A percentile compares a stretch with the other conserved stretches of the same genome.
phyloP scores from a whole-genome alignment of 306 rosid genomes.

The Myrica gale region DNA sequence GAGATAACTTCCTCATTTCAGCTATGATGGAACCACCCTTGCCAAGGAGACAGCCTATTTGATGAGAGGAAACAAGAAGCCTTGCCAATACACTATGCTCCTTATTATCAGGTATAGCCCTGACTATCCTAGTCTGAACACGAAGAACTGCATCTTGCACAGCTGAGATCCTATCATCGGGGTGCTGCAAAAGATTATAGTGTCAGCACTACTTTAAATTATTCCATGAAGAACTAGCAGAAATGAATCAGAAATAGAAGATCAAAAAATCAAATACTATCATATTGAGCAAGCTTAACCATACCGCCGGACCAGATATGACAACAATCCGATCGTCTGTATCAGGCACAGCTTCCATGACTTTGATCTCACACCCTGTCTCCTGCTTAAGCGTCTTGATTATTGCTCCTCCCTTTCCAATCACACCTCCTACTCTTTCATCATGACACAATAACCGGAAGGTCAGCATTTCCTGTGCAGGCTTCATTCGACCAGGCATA shows the following conservation, averaged over 20 bases:
- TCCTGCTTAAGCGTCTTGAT: constrained; percentile 70
- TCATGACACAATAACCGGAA: constrained; percentile 72
- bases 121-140: constrained; percentile 70
- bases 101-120: constrained; percentile 65
- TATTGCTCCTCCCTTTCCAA: constrained; percentile 87
- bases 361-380: constrained; percentile 82
- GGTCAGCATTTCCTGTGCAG: constrained; percentile 62
- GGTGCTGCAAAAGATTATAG: constrained; percentile 65
- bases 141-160: constrained; percentile 97
- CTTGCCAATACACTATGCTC: constrained; percentile 69
- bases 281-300: constrained; percentile 16
- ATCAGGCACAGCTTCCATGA: constrained; percentile 58
- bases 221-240: constrained; percentile 19
- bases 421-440: constrained; percentile 79
- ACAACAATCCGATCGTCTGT: constrained; percentile 70
- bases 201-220: constrained; percentile 31
- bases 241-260: constrained; percentile 17
- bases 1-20: constrained; percentile 92
- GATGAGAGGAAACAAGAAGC: constrained; percentile 77
- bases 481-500: constrained; percentile 55
- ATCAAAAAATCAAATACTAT: not conserved
- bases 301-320: constrained; percentile 88
- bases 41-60: constrained; percentile 94
- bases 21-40: constrained; percentile 87
- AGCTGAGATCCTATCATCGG: constrained; percentile 85